Percentiles rank a stretch among this genome's conserved stretches.
These are phyloP conservation scores for Odontarrhena argentea DNA, from an alignment of 345 rosid species.

Conservation along the genomic window DNA sequence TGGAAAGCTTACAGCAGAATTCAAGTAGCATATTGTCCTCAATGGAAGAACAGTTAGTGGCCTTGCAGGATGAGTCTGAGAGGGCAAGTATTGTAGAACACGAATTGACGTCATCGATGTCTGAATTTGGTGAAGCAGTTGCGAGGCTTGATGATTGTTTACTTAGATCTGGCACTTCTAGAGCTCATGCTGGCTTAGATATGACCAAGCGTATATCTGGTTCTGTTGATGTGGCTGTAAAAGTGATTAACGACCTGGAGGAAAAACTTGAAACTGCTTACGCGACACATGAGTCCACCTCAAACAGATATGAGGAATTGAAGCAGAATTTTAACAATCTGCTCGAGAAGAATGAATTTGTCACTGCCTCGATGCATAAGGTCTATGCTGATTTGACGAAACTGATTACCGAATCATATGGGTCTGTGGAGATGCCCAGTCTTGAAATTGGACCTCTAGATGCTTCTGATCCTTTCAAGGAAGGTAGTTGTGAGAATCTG, in stretches of 20 bases:
- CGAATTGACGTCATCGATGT: conserved; percentile 49
- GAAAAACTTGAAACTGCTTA: conserved; percentile 56
- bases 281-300: conserved; percentile 50
- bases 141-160: conserved; percentile 58
- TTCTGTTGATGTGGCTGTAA: conserved; percentile 60
- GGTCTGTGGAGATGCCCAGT: conserved; percentile 40
- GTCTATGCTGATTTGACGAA: conserved; percentile 55
- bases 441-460: conserved; percentile 39
- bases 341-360: conserved; percentile 50
- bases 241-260: conserved; percentile 57
- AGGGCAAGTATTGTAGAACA: conserved; percentile 56
- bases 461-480: conserved; percentile 49
- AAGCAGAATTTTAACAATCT: conserved; percentile 53
- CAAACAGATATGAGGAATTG: conserved; percentile 49
- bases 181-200: conserved; percentile 46
- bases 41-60: conserved; percentile 55
- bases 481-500: conserved; percentile 47
- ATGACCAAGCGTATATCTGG: conserved; percentile 43
- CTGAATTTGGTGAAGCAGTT: conserved; percentile 55
- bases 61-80: conserved; percentile 54
- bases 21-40: conserved; percentile 48
- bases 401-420: conserved; percentile 49
- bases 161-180: conserved; percentile 43
- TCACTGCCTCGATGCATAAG: conserved; percentile 42
- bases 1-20: conserved; percentile 53